Percentiles rank a stretch among this genome's conserved stretches.
Evolutionary conservation across 164 flowering plant species (phyloP).

Genomic region (grape (Vitis vinifera)): ASM3070453v1 NC_081815.1:17260001-17260500

Average conservation of each 20-base stretch:
- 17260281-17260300: background rate
- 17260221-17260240: background rate
- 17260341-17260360: conserved; percentile 59
- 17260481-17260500: conserved; percentile 25
- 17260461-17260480: conserved; percentile 25
- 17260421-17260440: conserved; percentile 64
- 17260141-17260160: background rate
- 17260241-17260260: background rate
- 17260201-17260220: background rate
- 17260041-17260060: conserved; percentile 78
- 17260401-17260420: conserved; percentile 64
- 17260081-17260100: conserved; percentile 68
- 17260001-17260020: conserved; percentile 78
- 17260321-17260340: background rate
- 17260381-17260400: conserved; percentile 49
- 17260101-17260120: conserved; percentile 51
- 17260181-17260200: background rate
- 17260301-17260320: background rate
- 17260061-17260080: conserved; percentile 74
- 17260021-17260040: conserved; percentile 66
- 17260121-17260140: background rate
- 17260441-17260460: conserved; percentile 69
- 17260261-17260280: background rate
- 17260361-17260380: conserved; percentile 41
- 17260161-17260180: background rate